These are phyloP conservation scores for Aspergillus novoparasiticus DNA, from an alignment of 2,329 filamentous ascomycete genomes.

Conservation along the genomic window DNA sequence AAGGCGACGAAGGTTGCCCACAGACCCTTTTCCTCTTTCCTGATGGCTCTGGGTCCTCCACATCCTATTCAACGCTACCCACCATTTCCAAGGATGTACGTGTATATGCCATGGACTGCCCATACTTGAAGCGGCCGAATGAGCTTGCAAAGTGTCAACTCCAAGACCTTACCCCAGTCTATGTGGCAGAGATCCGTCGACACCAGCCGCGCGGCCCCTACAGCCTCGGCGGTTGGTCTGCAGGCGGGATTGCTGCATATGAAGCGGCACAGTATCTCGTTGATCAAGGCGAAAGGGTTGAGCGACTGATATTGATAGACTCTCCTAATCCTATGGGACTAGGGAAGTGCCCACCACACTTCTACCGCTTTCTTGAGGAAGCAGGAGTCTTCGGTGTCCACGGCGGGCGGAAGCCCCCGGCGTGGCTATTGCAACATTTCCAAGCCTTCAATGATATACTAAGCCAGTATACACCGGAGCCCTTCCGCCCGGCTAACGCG, in stretches of 20 bases:
- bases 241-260: slow-evolving; percentile 72
- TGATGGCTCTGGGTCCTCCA: not conserved
- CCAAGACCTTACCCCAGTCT: not conserved
- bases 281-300: slow-evolving; percentile 58
- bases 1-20: not conserved
- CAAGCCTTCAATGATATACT: not conserved
- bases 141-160: not conserved
- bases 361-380: slow-evolving; percentile 52
- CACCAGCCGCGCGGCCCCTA: not conserved
- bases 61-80: not conserved
- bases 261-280: slow-evolving; percentile 66
- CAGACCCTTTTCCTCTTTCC: not conserved
- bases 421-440: slow-evolving; percentile 55
- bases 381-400: slow-evolving; percentile 48
- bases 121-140: not conserved
- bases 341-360: slow-evolving; percentile 62
- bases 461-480: not conserved
- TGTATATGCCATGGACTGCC: not conserved
- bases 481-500: not conserved
- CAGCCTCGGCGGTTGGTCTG: slow-evolving; percentile 58
- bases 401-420: slow-evolving; percentile 45
- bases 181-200: not conserved
- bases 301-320: slow-evolving; percentile 66
- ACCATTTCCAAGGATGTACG: not conserved
- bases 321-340: slow-evolving; percentile 67